Conservation (phyloP, 805 yeast species). For the Blastobotrys terrestris region DNA sequence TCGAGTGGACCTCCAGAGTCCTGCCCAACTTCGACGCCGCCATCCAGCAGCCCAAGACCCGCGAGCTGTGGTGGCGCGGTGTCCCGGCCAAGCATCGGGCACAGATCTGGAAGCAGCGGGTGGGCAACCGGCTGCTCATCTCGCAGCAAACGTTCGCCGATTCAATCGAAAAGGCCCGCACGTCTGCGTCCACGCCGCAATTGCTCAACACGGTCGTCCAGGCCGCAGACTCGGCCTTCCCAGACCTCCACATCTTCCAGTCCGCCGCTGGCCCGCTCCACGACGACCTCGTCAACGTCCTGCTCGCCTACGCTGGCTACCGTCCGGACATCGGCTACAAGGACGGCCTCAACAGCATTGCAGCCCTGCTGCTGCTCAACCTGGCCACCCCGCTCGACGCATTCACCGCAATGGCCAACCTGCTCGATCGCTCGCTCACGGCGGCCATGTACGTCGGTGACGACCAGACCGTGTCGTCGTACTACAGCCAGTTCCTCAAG, state of each 20-base stretch:
- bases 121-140: slow-evolving; percentile 32
- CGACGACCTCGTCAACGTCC: slow-evolving; percentile 31
- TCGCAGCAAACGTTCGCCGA: slow-evolving; percentile 12
- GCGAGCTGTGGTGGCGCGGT: slow-evolving; percentile 60
- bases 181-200: not conserved
- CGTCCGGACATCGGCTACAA: slow-evolving; percentile 25
- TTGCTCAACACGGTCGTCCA: slow-evolving; percentile 4
- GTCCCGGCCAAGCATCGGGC: slow-evolving; percentile 42
- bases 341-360: slow-evolving; percentile 35
- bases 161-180: slow-evolving; percentile 3
- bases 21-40: slow-evolving; percentile 33
- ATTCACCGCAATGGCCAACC: slow-evolving; percentile 36
- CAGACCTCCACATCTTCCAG: slow-evolving; percentile 36
- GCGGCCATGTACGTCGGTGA: slow-evolving; percentile 29
- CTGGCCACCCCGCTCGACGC: slow-evolving; percentile 34
- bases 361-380: slow-evolving; percentile 38
- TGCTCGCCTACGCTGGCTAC: slow-evolving; percentile 30
- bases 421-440: slow-evolving; percentile 32
- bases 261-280: slow-evolving; percentile 28
- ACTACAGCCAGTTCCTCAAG: slow-evolving; percentile 42
- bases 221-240: slow-evolving; percentile 31
- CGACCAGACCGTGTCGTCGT: slow-evolving; percentile 32
- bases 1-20: slow-evolving; percentile 38
- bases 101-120: slow-evolving; percentile 46
- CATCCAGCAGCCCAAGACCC: slow-evolving; percentile 35